A percentile compares a stretch with the other conserved stretches of the same genome.
Evolutionary conservation across 1,139 yeast genomes (phyloP).

Genomic region (Pichia sp.): DNA sequence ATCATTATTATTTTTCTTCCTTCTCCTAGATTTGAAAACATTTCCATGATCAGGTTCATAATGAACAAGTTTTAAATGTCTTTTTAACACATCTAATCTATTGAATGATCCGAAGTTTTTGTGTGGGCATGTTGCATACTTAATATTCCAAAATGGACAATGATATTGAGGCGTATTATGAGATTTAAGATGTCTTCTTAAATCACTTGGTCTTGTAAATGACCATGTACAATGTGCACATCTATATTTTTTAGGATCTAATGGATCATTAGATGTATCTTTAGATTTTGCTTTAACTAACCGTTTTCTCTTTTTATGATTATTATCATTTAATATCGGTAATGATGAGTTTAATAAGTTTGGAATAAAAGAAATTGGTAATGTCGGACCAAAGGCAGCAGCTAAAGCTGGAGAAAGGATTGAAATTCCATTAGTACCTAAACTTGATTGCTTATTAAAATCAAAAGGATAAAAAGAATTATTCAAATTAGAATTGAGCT

Average conservation of each 20-base stretch:
- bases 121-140: slow-evolving; percentile 55
- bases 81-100: slow-evolving; percentile 61
- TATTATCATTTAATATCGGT: slow-evolving; percentile 11
- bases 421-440: background rate
- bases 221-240: slow-evolving; percentile 64
- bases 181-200: slow-evolving; percentile 57
- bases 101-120: slow-evolving; percentile 68
- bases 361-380: slow-evolving; percentile 8
- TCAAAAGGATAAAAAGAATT: slow-evolving; percentile 4
- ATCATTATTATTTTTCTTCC: slow-evolving; percentile 25
- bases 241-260: slow-evolving; percentile 36
- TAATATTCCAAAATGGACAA: slow-evolving; percentile 66
- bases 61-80: slow-evolving; percentile 64
- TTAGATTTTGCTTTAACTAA: slow-evolving; percentile 2
- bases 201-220: slow-evolving; percentile 60
- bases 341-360: slow-evolving; percentile 5
- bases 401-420: slow-evolving; percentile 5
- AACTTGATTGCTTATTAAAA: background rate
- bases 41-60: slow-evolving; percentile 40
- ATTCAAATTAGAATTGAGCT: background rate
- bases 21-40: slow-evolving; percentile 10
- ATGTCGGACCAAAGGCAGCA: slow-evolving; percentile 6
- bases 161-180: slow-evolving; percentile 59
- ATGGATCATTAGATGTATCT: slow-evolving; percentile 19
- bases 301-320: slow-evolving; percentile 1